Evolutionary conservation across 345 rosid species (phyloP), one percentile per base, ranked within the genome.

Genomic region (Gynandropsis gynandra): DNA sequence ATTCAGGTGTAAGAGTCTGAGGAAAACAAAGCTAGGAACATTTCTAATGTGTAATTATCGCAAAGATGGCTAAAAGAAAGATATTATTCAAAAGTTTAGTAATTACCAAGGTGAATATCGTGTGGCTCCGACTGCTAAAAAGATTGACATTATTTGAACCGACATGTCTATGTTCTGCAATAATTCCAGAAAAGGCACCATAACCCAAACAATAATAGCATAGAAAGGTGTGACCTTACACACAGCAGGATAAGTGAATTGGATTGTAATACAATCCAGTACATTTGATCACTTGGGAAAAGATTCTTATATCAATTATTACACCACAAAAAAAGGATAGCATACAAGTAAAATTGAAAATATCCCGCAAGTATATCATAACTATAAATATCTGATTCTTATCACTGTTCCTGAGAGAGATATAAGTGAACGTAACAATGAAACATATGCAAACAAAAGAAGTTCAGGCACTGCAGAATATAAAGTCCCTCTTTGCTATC

Each of bases 71-170:
- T 44, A 52, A 54, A 42, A 54, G 15, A 50, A 21, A 51, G 8
- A 37, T 64, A 19, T 42, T 47, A 21, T 47, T 45, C 11, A 16
- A 19, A 53, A 59, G 50, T 51, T 39, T 15, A 41, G 34, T 33
- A 54, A 6, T 40, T 80, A 87, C 98, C 87, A 90, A 67, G 19
- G 96, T 83, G 56, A 90, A 90, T 66, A 86, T 83, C 38, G 98
- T 90, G 78, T 90, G 98, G 75, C 98, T 90, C 54, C 92, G 79
- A 52, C 98, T 90, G 83, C 98, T 86, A 35, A 81, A 77, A 62
- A 90, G 85, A 72, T 90, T 90, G 67, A 90, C 77, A 67, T 90
- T 90, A 65, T 83, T 90, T 17, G 95, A 86, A 54, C 98, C 98
- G 56, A 86, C 96, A 31, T 90, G 98, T 67, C 95, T 78, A 54